Evolutionary conservation across 768 basidiomycete species (phyloP), one percentile per base, ranked within the genome.

Genomic region (Tephrocybe sp.): DNA sequence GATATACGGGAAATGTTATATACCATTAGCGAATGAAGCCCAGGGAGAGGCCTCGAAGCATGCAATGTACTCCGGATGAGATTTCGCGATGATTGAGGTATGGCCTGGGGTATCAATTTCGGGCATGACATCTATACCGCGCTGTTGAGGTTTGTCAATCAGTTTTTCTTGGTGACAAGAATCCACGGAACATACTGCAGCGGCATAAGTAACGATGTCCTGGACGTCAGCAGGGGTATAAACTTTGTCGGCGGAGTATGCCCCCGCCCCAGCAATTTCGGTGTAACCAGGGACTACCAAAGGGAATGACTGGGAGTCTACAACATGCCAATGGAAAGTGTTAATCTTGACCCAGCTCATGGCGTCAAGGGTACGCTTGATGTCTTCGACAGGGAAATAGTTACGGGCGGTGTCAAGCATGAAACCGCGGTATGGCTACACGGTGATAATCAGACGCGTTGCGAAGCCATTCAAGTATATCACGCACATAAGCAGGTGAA

Each of bases 61-160:
- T 2, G 90, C 90, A 32, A 95, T 67, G 47, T 82, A 79, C 24
- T 92, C 86, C 0, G 92, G 91, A 60, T 87, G 77, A 0, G 86
- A 70, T n/a, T 74, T 59, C 1, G 72, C 75, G 32, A 94, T 85
- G 38, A 76, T 69, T 1, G 86, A 72, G 1, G 90, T 91, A 62
- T 94, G 92, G 0, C 92, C 92, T 0, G 92, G 92, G 4, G 83
- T 88, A 66, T 93, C 92, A 39, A 93, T 78, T 69, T 93, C 84
- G 70, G 59, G 77, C 42, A 90, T 61, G 7, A 92, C 79, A 42
- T 91, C 87, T 39, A 92, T 87, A 5, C 89, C 90, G 12, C 80
- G 79, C 86, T 84, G 48, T 19, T 12, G 22, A 32, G 7, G 21
- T 15, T 13, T 6, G 21, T 7, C 9, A 39, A 24, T 30, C 12